Evolutionary conservation across 2,329 filamentous ascomycete genomes (phyloP).

Genomic region (Aspergillus brasiliensis): DNA sequence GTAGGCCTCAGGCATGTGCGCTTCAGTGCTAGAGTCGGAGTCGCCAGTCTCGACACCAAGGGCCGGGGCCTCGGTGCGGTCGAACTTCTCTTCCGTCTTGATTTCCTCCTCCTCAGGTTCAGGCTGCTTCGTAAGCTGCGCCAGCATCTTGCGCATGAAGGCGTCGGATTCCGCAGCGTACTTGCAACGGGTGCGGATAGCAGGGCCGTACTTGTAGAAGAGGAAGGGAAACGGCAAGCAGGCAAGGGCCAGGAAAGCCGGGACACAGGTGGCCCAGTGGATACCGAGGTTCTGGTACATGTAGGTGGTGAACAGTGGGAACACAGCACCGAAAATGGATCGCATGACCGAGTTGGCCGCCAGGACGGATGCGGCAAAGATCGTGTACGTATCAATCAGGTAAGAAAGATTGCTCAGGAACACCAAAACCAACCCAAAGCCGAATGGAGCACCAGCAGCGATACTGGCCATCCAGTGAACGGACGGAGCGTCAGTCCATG

Average conservation of each 20-base stretch:
- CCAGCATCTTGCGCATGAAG: constrained; percentile 40
- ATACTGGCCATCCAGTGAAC: constrained; percentile 45
- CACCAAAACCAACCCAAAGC: constrained; percentile 46
- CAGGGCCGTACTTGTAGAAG: constrained; percentile 46
- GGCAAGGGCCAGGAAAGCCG: constrained; percentile 49
- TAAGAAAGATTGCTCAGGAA: constrained; percentile 47
- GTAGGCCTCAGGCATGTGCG: constrained; percentile 23
- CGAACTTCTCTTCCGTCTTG: constrained; percentile 26
- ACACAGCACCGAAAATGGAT: constrained; percentile 50
- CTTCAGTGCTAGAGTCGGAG: constrained; percentile 24
- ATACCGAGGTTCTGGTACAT: constrained; percentile 51
- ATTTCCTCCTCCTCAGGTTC: constrained; percentile 18
- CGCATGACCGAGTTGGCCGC: constrained; percentile 51
- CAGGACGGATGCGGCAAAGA: constrained; percentile 46
- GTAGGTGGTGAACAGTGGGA: constrained; percentile 51
- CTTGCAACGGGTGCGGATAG: constrained; percentile 46
- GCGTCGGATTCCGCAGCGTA: constrained; percentile 41
- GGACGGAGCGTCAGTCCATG: constrained; percentile 57
- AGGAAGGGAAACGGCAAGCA: constrained; percentile 49
- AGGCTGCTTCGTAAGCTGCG: constrained; percentile 22
- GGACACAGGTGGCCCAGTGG: constrained; percentile 51
- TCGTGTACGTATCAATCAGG: constrained; percentile 47
- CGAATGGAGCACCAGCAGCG: constrained; percentile 41
- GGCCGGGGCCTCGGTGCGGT: constrained; percentile 38
- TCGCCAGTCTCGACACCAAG: constrained; percentile 28